Conservation (phyloP, 441 rosid species). For the Capsella rubella region DNA sequence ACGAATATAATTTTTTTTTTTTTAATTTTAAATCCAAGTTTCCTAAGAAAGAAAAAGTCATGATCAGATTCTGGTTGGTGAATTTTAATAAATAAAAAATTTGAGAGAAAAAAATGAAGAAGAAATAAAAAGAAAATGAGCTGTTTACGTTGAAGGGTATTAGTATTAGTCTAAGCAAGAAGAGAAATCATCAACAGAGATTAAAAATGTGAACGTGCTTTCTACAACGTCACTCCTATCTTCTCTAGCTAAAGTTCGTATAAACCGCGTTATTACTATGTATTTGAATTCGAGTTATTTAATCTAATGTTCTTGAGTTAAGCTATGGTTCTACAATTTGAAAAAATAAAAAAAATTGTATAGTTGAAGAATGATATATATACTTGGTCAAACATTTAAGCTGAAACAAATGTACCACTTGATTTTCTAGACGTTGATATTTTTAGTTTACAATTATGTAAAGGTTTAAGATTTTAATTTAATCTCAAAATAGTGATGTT, state of each 20-base stretch:
- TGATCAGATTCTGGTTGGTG: constrained; percentile 33
- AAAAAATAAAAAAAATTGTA: neutral
- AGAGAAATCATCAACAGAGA: constrained; percentile 11
- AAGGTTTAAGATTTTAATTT: neutral
- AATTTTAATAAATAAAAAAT: neutral
- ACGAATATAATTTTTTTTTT: neutral
- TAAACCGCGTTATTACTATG: constrained; percentile 32
- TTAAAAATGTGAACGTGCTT: constrained; percentile 41
- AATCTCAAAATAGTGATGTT: neutral
- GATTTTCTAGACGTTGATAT: constrained; percentile 18
- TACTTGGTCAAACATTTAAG: constrained; percentile 30
- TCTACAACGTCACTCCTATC: constrained; percentile 34
- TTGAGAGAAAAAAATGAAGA: neutral
- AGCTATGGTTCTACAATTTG: neutral
- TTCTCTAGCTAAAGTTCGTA: neutral
- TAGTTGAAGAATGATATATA: constrained; percentile 5
- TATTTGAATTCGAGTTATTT: constrained; percentile 19
- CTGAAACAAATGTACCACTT: constrained; percentile 8
- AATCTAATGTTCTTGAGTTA: neutral
- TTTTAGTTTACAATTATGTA: neutral
- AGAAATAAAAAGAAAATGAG: constrained; percentile 15
- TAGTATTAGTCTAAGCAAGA: neutral
- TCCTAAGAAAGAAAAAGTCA: constrained; percentile 28
- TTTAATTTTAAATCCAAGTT: neutral
- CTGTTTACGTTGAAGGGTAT: constrained; percentile 19